Evolutionary conservation across 139 green algal genomes (phyloP).

Genomic region (Volvox africanus): DNA sequence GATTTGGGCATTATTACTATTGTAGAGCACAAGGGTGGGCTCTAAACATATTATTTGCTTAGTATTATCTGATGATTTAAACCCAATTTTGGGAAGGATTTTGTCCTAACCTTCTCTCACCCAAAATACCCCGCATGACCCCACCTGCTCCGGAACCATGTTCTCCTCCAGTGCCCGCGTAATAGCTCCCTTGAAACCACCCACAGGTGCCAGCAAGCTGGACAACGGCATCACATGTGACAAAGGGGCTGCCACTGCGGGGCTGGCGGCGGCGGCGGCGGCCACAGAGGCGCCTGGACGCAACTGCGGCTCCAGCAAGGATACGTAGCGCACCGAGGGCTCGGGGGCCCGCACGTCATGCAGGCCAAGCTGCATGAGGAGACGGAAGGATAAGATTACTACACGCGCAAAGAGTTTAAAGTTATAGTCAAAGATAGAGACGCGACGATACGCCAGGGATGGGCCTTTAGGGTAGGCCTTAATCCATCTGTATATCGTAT

Average conservation of each 20-base stretch:
- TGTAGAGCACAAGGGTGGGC: too few relatives aligned
- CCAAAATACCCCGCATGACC: background rate
- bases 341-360: slow-evolving; percentile 67
- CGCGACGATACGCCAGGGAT: too few relatives aligned
- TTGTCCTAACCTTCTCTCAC: too few relatives aligned
- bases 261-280: background rate
- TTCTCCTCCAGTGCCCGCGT: slow-evolving; percentile 70
- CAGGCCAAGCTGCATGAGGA: slow-evolving; percentile 64
- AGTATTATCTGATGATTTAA: too few relatives aligned
- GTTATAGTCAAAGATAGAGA: too few relatives aligned
- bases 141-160: slow-evolving; percentile 26
- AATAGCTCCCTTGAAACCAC: slow-evolving; percentile 72
- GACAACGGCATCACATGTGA: slow-evolving; percentile 82
- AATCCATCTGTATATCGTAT: too few relatives aligned
- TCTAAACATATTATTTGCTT: too few relatives aligned
- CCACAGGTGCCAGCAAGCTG: slow-evolving; percentile 79
- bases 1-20: too few relatives aligned
- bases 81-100: too few relatives aligned
- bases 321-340: slow-evolving; percentile 68
- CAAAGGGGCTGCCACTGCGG: slow-evolving; percentile 61
- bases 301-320: slow-evolving; percentile 59
- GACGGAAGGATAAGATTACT: too few relatives aligned
- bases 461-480: too few relatives aligned
- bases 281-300: background rate
- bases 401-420: too few relatives aligned